Conservation (phyloP, 2,329 filamentous ascomycete species). For the Periconia macrospinosa region DNA sequence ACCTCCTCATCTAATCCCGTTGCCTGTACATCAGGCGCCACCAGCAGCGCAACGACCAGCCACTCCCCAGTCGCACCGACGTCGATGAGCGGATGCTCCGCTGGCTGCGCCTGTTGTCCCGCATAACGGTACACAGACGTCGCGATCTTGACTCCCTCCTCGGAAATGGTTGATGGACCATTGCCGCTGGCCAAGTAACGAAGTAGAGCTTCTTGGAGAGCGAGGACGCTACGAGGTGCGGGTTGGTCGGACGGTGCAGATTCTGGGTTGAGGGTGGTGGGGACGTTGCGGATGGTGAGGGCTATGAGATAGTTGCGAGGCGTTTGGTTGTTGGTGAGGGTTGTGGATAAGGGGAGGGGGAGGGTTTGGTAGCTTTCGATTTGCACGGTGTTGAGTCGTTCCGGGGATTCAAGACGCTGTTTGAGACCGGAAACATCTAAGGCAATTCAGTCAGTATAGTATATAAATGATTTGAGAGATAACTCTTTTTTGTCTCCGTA, state of each 20-base stretch:
- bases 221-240: background rate
- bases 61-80: background rate
- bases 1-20: background rate
- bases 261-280: no score
- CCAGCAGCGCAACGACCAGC: background rate
- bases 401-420: no score
- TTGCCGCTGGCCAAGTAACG: background rate
- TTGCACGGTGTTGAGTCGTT: no score
- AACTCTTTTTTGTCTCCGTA: no score
- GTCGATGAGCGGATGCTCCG: background rate
- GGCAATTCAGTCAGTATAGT: no score
- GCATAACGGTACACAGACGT: background rate
- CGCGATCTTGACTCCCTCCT: background rate
- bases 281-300: background rate
- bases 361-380: background rate
- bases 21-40: background rate
- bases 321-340: background rate
- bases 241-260: no score
- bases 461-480: no score
- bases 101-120: background rate
- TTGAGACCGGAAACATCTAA: no score
- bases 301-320: background rate
- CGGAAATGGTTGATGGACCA: background rate
- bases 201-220: background rate
- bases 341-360: background rate